Percentiles rank a stretch among this genome's conserved stretches.
These are phyloP conservation scores for Ambrosia artemisiifolia DNA, from an alignment of 129 eudicot species.

Conservation along the genomic window DNA sequence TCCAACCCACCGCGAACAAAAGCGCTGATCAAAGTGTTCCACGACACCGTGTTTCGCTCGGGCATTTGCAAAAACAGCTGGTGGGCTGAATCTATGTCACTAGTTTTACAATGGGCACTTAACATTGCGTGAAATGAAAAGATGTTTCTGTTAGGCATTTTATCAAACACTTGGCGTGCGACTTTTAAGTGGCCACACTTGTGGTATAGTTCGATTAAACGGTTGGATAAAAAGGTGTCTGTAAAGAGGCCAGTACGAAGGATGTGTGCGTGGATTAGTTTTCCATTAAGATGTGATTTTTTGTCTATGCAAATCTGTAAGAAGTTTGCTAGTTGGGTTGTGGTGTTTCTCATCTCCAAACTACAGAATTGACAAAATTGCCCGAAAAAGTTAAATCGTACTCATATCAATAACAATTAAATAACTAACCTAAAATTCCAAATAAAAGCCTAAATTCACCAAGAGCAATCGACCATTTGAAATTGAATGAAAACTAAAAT, in stretches of 20 bases:
- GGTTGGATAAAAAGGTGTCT: slow-evolving; percentile 62
- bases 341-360: slow-evolving; percentile 25
- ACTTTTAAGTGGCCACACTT: slow-evolving; percentile 42
- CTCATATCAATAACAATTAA: too few relatives aligned
- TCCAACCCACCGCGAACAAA: slow-evolving; percentile 43
- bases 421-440: too few relatives aligned
- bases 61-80: slow-evolving; percentile 67
- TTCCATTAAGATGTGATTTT: slow-evolving; percentile 42
- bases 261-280: slow-evolving; percentile 59
- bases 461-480: too few relatives aligned
- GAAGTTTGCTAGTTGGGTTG: slow-evolving; percentile 45
- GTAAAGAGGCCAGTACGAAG: slow-evolving; percentile 44
- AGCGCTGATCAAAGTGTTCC: slow-evolving; percentile 76
- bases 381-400: too few relatives aligned
- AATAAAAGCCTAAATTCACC: too few relatives aligned
- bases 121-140: slow-evolving; percentile 68
- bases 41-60: slow-evolving; percentile 62
- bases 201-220: slow-evolving; percentile 65
- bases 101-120: slow-evolving; percentile 44
- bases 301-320: slow-evolving; percentile 58
- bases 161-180: slow-evolving; percentile 59
- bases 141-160: slow-evolving; percentile 55
- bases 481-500: too few relatives aligned
- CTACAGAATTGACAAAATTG: too few relatives aligned
- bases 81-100: slow-evolving; percentile 43